phyloP scores from a whole-genome alignment of 169 alveolate genomes.

The Plasmodium gonderi region DNA sequence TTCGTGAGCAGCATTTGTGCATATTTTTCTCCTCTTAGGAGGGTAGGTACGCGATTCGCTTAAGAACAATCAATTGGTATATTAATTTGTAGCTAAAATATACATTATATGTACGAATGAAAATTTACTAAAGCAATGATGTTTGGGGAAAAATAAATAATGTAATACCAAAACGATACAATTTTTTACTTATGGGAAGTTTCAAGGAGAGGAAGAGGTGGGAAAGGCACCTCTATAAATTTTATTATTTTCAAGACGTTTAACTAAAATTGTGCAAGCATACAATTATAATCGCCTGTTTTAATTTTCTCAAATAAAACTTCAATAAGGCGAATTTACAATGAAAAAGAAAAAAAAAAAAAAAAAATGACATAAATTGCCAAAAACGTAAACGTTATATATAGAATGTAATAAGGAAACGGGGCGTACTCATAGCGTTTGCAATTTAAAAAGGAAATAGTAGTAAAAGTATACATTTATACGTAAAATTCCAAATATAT shows the following conservation, averaged over 20 bases:
- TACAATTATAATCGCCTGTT: background rate
- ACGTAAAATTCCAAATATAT: too few relatives aligned
- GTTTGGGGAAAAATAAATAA: too few relatives aligned
- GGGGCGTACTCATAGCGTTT: background rate
- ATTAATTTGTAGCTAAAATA: background rate
- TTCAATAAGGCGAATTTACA: background rate
- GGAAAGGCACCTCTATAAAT: background rate
- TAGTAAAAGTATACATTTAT: background rate
- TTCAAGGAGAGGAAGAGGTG: too few relatives aligned
- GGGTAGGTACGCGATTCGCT: background rate
- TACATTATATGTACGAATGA: background rate
- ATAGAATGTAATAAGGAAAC: background rate
- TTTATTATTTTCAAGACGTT: background rate
- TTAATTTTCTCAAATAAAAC: background rate
- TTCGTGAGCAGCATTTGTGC: background rate
- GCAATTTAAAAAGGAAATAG: background rate
- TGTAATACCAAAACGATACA: background rate
- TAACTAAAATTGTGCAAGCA: background rate
- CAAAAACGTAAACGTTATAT: background rate
- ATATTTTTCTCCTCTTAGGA: background rate
- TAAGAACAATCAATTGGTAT: background rate
- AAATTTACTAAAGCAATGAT: background rate
- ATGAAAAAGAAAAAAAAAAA: background rate
- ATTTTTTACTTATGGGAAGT: too few relatives aligned
- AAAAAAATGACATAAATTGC: slow-evolving; percentile 2